phyloP scores from a whole-genome alignment of 148 eudicot species.

The Linanthus parryae region DNA sequence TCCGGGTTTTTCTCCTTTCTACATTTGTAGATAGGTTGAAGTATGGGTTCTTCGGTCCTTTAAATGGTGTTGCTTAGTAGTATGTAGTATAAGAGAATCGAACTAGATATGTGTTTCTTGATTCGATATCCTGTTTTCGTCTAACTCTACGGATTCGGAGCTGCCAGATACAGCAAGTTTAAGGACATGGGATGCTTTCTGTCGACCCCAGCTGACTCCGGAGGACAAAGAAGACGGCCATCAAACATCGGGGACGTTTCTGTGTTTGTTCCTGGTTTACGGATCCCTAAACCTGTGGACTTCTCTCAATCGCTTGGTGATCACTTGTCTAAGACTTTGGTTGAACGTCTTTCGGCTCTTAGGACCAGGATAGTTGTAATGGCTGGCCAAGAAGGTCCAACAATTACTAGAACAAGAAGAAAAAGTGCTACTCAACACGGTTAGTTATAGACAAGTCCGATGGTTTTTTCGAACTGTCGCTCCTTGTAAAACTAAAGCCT shows the following conservation, averaged over 20 bases:
- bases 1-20: not conserved
- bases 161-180: constrained; percentile 5
- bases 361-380: constrained; percentile 87
- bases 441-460: constrained; percentile 23
- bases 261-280: constrained; percentile 82
- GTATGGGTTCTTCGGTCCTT: not conserved
- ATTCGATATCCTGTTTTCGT: not conserved
- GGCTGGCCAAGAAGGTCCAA: constrained; percentile 96
- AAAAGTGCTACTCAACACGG: constrained; percentile 89
- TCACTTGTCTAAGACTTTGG: constrained; percentile 45
- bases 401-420: constrained; percentile 77
- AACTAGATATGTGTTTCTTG: not conserved
- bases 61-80: not conserved
- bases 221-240: constrained; percentile 74
- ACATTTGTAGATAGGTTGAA: not conserved
- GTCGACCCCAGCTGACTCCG: constrained; percentile 64
- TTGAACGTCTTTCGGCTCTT: constrained; percentile 85
- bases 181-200: constrained; percentile 76
- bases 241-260: constrained; percentile 84
- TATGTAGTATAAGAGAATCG: not conserved
- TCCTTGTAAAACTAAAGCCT: constrained; percentile 8
- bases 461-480: not conserved
- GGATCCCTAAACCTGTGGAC: constrained; percentile 81
- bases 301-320: constrained; percentile 59
- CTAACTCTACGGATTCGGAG: not conserved